These are phyloP conservation scores for Phaeotremella skinneri DNA, from an alignment of 768 basidiomycete species.

Conservation along the genomic window DNA sequence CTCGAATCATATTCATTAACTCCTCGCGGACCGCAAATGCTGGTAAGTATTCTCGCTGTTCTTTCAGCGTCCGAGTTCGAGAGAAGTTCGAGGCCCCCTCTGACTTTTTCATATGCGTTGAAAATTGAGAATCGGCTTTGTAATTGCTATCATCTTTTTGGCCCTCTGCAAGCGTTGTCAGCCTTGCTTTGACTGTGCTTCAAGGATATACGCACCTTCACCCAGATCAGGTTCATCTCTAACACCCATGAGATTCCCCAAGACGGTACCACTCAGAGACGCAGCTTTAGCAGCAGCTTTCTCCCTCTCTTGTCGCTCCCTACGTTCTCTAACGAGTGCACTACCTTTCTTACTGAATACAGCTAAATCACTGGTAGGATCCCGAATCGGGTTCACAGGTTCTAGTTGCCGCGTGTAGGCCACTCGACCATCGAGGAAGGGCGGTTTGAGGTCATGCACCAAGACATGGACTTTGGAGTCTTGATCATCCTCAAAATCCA, in stretches of 20 bases:
- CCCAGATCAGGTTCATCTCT: slow-evolving; percentile 91
- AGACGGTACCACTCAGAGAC: slow-evolving; percentile 79
- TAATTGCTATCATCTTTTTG: slow-evolving; percentile 59
- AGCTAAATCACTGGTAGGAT: slow-evolving; percentile 91
- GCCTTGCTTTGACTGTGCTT: background rate
- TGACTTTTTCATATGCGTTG: slow-evolving; percentile 74
- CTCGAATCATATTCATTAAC: slow-evolving; percentile 77
- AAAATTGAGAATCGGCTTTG: slow-evolving; percentile 94
- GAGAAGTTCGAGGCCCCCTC: slow-evolving; percentile 78
- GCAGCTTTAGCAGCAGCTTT: slow-evolving; percentile 90
- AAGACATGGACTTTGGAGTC: slow-evolving; percentile 90
- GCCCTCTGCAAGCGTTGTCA: slow-evolving; percentile 51
- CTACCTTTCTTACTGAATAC: slow-evolving; percentile 97
- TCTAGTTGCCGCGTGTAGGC: slow-evolving; percentile 96
- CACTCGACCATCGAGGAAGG: slow-evolving; percentile 93
- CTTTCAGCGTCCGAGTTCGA: slow-evolving; percentile 75
- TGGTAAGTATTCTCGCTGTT: slow-evolving; percentile 94
- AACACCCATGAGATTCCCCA: slow-evolving; percentile 98
- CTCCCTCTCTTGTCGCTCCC: slow-evolving; percentile 90
- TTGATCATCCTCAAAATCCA: slow-evolving; percentile 94
- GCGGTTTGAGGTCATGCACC: slow-evolving; percentile 94
- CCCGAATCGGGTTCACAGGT: slow-evolving; percentile 93
- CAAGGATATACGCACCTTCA: slow-evolving; percentile 62
- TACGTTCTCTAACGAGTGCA: slow-evolving; percentile 85
- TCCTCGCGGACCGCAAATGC: slow-evolving; percentile 97